phyloP scores from a whole-genome alignment of 352 stramenopile species.

The Saprolegnia diclina region DNA sequence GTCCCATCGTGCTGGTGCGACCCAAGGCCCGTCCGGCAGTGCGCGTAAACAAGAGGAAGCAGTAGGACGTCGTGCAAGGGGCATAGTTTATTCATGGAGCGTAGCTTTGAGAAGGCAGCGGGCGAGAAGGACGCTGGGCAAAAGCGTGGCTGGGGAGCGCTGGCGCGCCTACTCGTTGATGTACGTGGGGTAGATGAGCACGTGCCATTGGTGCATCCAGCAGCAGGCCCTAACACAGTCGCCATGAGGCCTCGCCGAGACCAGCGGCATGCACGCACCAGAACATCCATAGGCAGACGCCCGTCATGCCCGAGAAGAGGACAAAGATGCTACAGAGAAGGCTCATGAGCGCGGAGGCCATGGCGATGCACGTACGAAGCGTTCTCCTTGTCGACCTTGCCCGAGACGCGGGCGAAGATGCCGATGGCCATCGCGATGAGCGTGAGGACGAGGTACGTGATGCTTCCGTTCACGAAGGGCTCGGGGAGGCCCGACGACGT shows the following conservation, averaged over 20 bases:
- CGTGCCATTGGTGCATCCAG: slow-evolving; percentile 88
- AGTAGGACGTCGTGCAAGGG: neutral
- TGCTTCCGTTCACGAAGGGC: slow-evolving; percentile 70
- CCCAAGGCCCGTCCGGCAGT: no score
- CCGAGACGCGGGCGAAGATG: slow-evolving; percentile 68
- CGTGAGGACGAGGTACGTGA: slow-evolving; percentile 85
- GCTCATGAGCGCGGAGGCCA: neutral
- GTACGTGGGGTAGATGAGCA: slow-evolving; percentile 78
- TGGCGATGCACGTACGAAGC: slow-evolving; percentile 56
- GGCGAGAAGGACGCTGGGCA: no score
- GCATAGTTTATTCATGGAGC: neutral
- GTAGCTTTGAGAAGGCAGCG: no score
- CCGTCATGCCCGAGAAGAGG: slow-evolving; percentile 72
- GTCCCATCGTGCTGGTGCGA: no score
- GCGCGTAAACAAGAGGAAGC: neutral
- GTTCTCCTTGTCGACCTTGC: slow-evolving; percentile 81
- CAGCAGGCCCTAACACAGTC: slow-evolving; percentile 60
- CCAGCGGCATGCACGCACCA: slow-evolving; percentile 42
- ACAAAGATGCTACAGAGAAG: slow-evolving; percentile 66
- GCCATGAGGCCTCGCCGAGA: neutral
- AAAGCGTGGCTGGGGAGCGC: no score
- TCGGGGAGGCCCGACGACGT: slow-evolving; percentile 35
- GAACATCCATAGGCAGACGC: slow-evolving; percentile 85
- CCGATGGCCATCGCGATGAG: slow-evolving; percentile 69
- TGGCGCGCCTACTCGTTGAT: slow-evolving; percentile 47